phyloP scores from a whole-genome alignment of 305 asterid species.

The Rubia balearica region DNA sequence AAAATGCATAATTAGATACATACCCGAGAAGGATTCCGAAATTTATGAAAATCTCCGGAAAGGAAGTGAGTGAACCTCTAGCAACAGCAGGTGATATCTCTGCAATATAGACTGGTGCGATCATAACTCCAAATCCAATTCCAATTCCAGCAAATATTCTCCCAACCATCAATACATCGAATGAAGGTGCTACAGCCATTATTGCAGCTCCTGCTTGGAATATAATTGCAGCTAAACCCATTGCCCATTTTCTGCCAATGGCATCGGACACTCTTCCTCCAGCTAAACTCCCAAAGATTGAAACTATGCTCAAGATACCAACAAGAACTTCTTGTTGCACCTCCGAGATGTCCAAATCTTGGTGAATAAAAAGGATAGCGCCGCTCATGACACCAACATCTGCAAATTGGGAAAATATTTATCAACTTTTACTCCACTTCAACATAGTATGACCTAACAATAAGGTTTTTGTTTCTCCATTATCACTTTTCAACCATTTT shows the following conservation, averaged over 20 bases:
- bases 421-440: neutral
- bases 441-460: neutral
- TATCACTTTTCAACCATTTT: neutral
- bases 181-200: slow-evolving; percentile 77
- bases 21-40: slow-evolving; percentile 85
- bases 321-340: slow-evolving; percentile 75
- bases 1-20: slow-evolving; percentile 78
- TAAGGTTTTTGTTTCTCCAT: neutral
- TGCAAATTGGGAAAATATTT: slow-evolving; percentile 24
- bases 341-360: slow-evolving; percentile 69
- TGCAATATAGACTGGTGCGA: slow-evolving; percentile 89
- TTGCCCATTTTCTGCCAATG: slow-evolving; percentile 89
- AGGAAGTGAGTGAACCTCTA: slow-evolving; percentile 79
- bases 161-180: slow-evolving; percentile 57
- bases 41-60: slow-evolving; percentile 87
- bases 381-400: slow-evolving; percentile 99
- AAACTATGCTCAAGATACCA: slow-evolving; percentile 72
- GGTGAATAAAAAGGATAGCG: slow-evolving; percentile 71
- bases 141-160: slow-evolving; percentile 80
- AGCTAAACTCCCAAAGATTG: slow-evolving; percentile 72
- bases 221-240: slow-evolving; percentile 77
- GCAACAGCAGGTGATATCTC: slow-evolving; percentile 80
- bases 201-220: slow-evolving; percentile 77
- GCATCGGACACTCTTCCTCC: slow-evolving; percentile 89
- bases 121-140: slow-evolving; percentile 86